A percentile compares a stretch with the other conserved stretches of the same genome.
Evolutionary conservation across 2,329 filamentous ascomycete species (phyloP).

Genomic region (Raffaelea deltoideospora): DNA sequence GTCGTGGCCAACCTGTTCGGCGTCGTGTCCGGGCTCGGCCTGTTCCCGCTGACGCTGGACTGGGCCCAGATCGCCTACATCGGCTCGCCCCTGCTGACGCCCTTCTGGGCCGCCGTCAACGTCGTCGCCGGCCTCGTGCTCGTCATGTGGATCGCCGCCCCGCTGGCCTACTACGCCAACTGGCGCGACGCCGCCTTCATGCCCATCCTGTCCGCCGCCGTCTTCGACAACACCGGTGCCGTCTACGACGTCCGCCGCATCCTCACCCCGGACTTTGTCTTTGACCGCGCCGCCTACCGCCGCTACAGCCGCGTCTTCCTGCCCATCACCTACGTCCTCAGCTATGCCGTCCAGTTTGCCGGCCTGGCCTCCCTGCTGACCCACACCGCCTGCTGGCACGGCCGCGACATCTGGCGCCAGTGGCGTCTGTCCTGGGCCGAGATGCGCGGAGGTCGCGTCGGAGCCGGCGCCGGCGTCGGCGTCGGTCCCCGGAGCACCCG

Average conservation of each 20-base stretch:
- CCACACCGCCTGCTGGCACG: constrained; percentile 74
- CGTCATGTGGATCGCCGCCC: constrained; percentile 75
- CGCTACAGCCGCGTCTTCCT: constrained; percentile 75
- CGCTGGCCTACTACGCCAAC: constrained; percentile 68
- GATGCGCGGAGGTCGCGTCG: constrained; percentile 22
- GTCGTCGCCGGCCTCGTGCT: constrained; percentile 65
- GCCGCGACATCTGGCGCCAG: constrained; percentile 64
- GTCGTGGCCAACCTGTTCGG: constrained; percentile 77
- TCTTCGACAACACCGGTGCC: constrained; percentile 72
- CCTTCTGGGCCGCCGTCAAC: constrained; percentile 77
- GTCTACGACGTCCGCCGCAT: constrained; percentile 73
- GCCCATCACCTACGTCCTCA: constrained; percentile 75
- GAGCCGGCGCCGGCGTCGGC: constrained; percentile 3
- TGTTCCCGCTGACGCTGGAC: constrained; percentile 80
- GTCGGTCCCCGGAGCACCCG: neutral
- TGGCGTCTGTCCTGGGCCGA: constrained; percentile 57
- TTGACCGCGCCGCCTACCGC: constrained; percentile 61
- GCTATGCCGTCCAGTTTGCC: constrained; percentile 77
- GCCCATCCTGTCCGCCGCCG: constrained; percentile 69
- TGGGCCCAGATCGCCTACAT: constrained; percentile 86
- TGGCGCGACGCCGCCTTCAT: constrained; percentile 70
- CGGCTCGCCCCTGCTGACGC: constrained; percentile 67
- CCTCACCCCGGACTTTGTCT: constrained; percentile 60
- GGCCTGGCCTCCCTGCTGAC: constrained; percentile 65
- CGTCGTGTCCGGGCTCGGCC: constrained; percentile 65